Evolutionary conservation across 129 eudicot genomes (phyloP).

Genomic region (Flaveria robusta): DNA sequence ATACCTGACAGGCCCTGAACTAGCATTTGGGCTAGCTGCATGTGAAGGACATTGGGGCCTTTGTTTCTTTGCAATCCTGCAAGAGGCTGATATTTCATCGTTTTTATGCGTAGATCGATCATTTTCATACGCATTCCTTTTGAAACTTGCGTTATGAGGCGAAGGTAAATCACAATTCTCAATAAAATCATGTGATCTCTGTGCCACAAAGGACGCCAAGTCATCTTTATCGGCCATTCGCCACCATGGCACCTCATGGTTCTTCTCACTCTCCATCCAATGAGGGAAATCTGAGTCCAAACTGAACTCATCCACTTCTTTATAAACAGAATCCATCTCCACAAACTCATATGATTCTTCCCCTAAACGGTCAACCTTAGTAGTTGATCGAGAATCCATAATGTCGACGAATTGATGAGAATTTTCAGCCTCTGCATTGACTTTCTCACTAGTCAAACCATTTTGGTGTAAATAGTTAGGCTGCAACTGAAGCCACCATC

Average conservation of each 20-base stretch:
- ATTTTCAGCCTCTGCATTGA: slow-evolving; percentile 35
- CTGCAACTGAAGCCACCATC: slow-evolving; percentile 89
- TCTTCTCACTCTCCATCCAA: slow-evolving; percentile 60
- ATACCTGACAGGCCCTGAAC: slow-evolving; percentile 50
- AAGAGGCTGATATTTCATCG: slow-evolving; percentile 34
- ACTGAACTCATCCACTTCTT: slow-evolving; percentile 46
- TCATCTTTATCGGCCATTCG: slow-evolving; percentile 75
- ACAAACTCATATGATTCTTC: slow-evolving; percentile 56
- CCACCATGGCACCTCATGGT: slow-evolving; percentile 75
- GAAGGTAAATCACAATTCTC: slow-evolving; percentile 96
- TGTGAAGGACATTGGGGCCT: slow-evolving; percentile 16
- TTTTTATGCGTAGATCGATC: slow-evolving; percentile 23
- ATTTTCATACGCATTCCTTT: slow-evolving; percentile 31
- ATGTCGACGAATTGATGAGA: slow-evolving; percentile 44
- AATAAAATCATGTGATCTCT: slow-evolving; percentile 57
- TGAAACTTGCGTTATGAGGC: slow-evolving; percentile 46
- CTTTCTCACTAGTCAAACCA: slow-evolving; percentile 42
- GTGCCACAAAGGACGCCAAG: slow-evolving; percentile 74
- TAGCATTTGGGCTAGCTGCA: slow-evolving; percentile 28
- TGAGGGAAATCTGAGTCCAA: slow-evolving; percentile 49
- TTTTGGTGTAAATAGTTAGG: slow-evolving; percentile 58
- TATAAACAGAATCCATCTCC: slow-evolving; percentile 51
- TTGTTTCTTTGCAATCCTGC: slow-evolving; percentile 28
- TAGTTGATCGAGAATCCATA: slow-evolving; percentile 41
- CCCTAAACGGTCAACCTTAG: slow-evolving; percentile 31